Percentiles rank a stretch among this genome's conserved stretches.
phyloP scores from a whole-genome alignment of 352 stramenopile genomes.

The Pythium sukuiense region DNA sequence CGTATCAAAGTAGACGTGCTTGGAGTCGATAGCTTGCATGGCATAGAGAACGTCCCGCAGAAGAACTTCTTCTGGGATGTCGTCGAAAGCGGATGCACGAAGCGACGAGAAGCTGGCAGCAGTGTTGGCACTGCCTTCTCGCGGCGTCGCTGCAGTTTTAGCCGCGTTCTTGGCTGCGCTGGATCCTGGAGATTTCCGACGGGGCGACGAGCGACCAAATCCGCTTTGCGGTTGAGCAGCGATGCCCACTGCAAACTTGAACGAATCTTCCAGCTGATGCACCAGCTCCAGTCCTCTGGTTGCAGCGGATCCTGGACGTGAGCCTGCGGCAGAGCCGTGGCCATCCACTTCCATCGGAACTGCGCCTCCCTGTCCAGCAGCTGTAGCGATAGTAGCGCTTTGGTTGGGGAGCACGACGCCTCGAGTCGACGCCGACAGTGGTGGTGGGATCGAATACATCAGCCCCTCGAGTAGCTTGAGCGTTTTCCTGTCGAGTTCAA shows the following conservation, averaged over 20 bases:
- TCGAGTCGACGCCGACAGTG: neutral
- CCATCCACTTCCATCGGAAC: conserved; percentile 30
- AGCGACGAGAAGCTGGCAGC: conserved; percentile 4
- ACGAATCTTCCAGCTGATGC: conserved; percentile 74
- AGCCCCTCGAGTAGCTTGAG: conserved; percentile 63
- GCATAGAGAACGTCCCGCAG: conserved; percentile 91
- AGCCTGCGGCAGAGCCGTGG: neutral
- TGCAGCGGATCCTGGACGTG: conserved; percentile 8
- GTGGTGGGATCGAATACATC: conserved; percentile 52
- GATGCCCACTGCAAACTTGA: conserved; percentile 76
- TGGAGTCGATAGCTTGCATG: conserved; percentile 92
- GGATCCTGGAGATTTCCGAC: conserved; percentile 21
- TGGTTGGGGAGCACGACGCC: neutral
- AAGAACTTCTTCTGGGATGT: conserved; percentile 85
- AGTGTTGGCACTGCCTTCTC: neutral
- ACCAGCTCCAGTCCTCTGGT: conserved; percentile 30
- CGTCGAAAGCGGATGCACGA: conserved; percentile 47
- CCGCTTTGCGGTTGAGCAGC: conserved; percentile 26
- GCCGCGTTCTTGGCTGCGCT: conserved; percentile 27
- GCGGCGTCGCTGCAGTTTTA: conserved; percentile 27
- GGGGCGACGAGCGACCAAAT: conserved; percentile 16
- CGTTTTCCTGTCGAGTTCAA: conserved; percentile 44
- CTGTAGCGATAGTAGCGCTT: neutral
- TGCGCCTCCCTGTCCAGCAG: neutral
- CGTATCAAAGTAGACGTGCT: conserved; percentile 85